Percentiles rank a stretch among this genome's conserved stretches.
phyloP scores from a whole-genome alignment of 2,329 filamentous ascomycete genomes.

The Paraconiothyrium sp. region DNA sequence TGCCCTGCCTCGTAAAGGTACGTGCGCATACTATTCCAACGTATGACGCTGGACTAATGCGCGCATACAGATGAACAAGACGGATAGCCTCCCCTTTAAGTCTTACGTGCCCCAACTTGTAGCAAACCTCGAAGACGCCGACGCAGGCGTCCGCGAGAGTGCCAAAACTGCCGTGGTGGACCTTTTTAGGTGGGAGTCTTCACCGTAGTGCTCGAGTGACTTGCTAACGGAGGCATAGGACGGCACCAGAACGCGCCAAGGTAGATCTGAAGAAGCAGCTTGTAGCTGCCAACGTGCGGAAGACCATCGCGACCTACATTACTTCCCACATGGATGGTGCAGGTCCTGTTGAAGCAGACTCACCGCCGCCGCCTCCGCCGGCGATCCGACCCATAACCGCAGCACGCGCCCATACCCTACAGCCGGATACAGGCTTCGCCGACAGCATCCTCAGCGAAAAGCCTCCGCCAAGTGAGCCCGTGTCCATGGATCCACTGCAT shows the following conservation, averaged over 20 bases:
- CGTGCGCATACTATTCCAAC: slow-evolving; percentile 12
- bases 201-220: slow-evolving; percentile 1
- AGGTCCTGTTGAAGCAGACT: slow-evolving; percentile 49
- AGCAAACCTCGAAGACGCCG: slow-evolving; percentile 87
- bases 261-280: slow-evolving; percentile 89
- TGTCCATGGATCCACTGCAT: slow-evolving; percentile 80
- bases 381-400: slow-evolving; percentile 36
- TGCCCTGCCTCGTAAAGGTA: slow-evolving; percentile 86
- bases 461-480: slow-evolving; percentile 70
- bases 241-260: slow-evolving; percentile 83
- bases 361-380: slow-evolving; percentile 41
- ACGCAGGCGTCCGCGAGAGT: slow-evolving; percentile 84
- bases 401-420: slow-evolving; percentile 46
- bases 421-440: slow-evolving; percentile 56
- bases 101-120: slow-evolving; percentile 84
- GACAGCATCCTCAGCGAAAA: slow-evolving; percentile 61
- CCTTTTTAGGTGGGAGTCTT: slow-evolving; percentile 74
- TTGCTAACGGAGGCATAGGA: slow-evolving; percentile 58
- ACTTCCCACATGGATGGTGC: slow-evolving; percentile 78
- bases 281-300: slow-evolving; percentile 83
- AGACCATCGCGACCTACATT: slow-evolving; percentile 84
- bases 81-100: slow-evolving; percentile 81
- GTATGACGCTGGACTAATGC: slow-evolving; percentile 21
- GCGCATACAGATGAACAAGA: slow-evolving; percentile 75
- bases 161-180: slow-evolving; percentile 87